Conservation (phyloP, 2,329 filamentous ascomycete species). For the Fusarium tricinctum region DNA sequence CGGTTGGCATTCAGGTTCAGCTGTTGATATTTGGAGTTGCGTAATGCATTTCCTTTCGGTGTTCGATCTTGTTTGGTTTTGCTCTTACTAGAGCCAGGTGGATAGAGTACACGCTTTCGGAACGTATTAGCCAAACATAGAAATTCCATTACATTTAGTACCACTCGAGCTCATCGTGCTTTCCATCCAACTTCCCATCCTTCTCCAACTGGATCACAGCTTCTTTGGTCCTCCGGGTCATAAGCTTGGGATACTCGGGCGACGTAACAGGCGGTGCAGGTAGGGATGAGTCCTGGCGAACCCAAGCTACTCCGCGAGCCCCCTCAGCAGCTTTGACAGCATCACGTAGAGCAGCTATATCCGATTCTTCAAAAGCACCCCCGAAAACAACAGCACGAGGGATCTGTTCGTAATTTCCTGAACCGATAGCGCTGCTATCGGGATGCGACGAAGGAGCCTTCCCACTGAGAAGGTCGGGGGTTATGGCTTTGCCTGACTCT, state of each 20-base stretch:
- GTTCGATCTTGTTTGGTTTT: background rate
- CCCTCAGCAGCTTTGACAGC: slow-evolving; percentile 9
- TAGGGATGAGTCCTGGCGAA: slow-evolving; percentile 20
- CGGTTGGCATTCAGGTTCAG: background rate
- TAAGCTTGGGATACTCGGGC: slow-evolving; percentile 26
- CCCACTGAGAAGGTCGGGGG: slow-evolving; percentile 12
- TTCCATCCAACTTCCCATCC: slow-evolving; percentile 21
- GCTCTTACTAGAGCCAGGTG: no score
- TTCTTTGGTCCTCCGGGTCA: slow-evolving; percentile 33
- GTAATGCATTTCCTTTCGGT: no score
- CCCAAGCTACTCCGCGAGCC: slow-evolving; percentile 16
- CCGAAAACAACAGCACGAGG: slow-evolving; percentile 23
- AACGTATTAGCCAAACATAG: background rate
- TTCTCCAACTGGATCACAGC: slow-evolving; percentile 18
- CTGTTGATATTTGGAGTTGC: background rate
- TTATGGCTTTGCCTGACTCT: slow-evolving; percentile 24
- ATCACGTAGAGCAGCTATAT: slow-evolving; percentile 10
- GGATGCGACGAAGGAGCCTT: slow-evolving; percentile 4
- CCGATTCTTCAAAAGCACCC: slow-evolving; percentile 23
- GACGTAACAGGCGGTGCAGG: slow-evolving; percentile 26
- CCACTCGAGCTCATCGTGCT: slow-evolving; percentile 24
- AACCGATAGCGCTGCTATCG: slow-evolving; percentile 18
- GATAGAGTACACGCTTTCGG: background rate
- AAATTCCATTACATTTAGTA: slow-evolving; percentile 9
- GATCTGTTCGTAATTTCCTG: slow-evolving; percentile 5